Conservation (phyloP, 2,329 filamentous ascomycete genomes). For the Uncinocarpus reesii region DNA sequence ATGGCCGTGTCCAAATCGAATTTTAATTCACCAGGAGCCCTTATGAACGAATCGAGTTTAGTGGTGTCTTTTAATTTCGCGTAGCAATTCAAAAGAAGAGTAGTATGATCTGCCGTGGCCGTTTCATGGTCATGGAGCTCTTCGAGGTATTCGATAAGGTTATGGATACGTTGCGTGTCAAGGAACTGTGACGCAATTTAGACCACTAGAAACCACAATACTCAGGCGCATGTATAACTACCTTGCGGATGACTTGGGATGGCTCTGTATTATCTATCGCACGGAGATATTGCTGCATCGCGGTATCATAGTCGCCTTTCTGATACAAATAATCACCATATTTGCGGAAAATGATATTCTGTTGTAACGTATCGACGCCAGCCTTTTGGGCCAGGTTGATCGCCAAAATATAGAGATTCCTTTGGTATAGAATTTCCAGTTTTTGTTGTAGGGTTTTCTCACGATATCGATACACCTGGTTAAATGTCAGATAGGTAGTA, state of each 20-base stretch:
- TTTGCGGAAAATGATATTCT: constrained; percentile 83
- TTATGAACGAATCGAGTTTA: constrained; percentile 94
- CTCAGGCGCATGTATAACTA: constrained; percentile 25
- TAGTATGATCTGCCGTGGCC: constrained; percentile 91
- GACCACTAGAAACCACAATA: not conserved
- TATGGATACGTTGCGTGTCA: constrained; percentile 94
- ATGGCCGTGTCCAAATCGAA: constrained; percentile 97
- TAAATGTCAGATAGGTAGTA: constrained; percentile 21
- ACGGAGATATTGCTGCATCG: constrained; percentile 97
- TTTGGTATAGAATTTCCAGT: constrained; percentile 84
- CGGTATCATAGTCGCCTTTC: constrained; percentile 89
- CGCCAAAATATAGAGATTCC: constrained; percentile 82
- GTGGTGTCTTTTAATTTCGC: constrained; percentile 95
- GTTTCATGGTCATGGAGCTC: constrained; percentile 89
- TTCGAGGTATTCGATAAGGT: constrained; percentile 92
- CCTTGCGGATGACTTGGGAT: constrained; percentile 90
- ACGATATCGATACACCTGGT: constrained; percentile 70
- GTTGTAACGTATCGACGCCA: constrained; percentile 66
- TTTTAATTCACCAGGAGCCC: constrained; percentile 83
- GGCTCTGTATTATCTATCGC: constrained; percentile 95
- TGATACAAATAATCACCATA: constrained; percentile 93
- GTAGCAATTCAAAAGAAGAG: constrained; percentile 88
- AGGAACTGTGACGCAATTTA: constrained; percentile 53
- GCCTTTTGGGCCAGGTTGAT: constrained; percentile 88
- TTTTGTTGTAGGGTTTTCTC: constrained; percentile 86